Evolutionary conservation across 2,329 filamentous ascomycete genomes (phyloP).

Genomic region (Sporothrix pseudoabietina): DNA sequence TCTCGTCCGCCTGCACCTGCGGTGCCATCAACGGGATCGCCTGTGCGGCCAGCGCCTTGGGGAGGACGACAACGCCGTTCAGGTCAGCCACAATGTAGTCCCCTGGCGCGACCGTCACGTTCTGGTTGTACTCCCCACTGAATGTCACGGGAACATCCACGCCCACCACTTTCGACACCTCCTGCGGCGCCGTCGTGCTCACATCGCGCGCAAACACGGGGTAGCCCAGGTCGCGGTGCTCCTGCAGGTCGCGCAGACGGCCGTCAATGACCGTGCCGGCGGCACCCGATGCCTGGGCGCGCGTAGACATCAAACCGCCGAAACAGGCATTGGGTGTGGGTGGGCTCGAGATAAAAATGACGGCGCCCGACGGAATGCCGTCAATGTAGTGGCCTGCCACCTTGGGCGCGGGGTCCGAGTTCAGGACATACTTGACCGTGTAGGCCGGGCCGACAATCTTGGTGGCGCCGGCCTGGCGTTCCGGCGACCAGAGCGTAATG

Average conservation of each 20-base stretch:
- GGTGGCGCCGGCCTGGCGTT: constrained; percentile 52
- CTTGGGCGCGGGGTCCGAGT: constrained; percentile 51
- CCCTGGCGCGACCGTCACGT: constrained; percentile 46
- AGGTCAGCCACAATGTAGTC: constrained; percentile 51
- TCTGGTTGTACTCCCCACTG: constrained; percentile 44
- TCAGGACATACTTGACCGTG: constrained; percentile 55
- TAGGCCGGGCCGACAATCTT: constrained; percentile 59
- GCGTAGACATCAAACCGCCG: constrained; percentile 56
- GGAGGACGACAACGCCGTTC: constrained; percentile 51
- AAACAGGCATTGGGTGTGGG: constrained; percentile 55
- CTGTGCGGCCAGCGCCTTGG: constrained; percentile 44
- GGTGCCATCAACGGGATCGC: constrained; percentile 47
- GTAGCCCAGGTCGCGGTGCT: constrained; percentile 53
- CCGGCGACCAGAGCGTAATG: constrained; percentile 57
- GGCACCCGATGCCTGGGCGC: constrained; percentile 49
- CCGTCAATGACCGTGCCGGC: constrained; percentile 56
- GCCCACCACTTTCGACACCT: constrained; percentile 48
- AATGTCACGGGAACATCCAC: constrained; percentile 48
- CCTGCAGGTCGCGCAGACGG: constrained; percentile 54
- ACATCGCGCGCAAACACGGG: constrained; percentile 52
- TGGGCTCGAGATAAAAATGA: constrained; percentile 56
- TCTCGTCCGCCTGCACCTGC: constrained; percentile 48
- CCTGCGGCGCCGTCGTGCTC: constrained; percentile 49
- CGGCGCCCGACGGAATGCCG: constrained; percentile 48
- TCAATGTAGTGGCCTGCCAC: constrained; percentile 55